Percentiles rank a stretch among this genome's conserved stretches.
These are phyloP conservation scores for Ophiostoma perfectum DNA, from an alignment of 2,329 filamentous ascomycete genomes.

Conservation along the genomic window DNA sequence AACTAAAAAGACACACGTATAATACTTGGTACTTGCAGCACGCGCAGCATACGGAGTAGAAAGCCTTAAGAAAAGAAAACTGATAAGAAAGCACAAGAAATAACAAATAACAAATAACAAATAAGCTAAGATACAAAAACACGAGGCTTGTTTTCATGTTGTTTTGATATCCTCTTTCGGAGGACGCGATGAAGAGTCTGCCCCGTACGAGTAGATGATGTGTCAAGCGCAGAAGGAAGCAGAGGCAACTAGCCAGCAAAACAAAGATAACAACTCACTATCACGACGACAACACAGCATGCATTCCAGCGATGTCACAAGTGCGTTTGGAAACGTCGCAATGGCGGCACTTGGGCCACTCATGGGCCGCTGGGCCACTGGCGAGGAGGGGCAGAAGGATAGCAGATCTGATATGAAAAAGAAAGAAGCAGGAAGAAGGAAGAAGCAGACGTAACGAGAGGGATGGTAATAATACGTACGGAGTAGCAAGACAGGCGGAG, in stretches of 20 bases:
- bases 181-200: not conserved
- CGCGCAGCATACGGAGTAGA: not conserved
- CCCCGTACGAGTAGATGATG: not conserved
- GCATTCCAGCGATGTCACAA: conserved; percentile 9
- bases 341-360: conserved; percentile 4
- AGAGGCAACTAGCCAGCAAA: not conserved
- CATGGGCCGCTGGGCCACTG: not conserved
- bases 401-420: not conserved
- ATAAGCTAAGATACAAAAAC: not conserved
- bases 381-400: conserved; percentile 7
- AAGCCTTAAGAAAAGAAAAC: not conserved
- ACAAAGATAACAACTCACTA: not conserved
- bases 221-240: not conserved
- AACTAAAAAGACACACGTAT: not conserved
- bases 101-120: not conserved
- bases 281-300: conserved; percentile 12
- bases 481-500: not conserved
- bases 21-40: not conserved
- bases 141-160: not conserved
- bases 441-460: not conserved
- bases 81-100: not conserved
- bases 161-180: not conserved
- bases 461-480: not conserved
- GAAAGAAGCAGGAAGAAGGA: not conserved
- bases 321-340: conserved; percentile 8